Evolutionary conservation across 202 grass and related monocot species (phyloP).

Genomic region (Elaeis oleifera): DNA sequence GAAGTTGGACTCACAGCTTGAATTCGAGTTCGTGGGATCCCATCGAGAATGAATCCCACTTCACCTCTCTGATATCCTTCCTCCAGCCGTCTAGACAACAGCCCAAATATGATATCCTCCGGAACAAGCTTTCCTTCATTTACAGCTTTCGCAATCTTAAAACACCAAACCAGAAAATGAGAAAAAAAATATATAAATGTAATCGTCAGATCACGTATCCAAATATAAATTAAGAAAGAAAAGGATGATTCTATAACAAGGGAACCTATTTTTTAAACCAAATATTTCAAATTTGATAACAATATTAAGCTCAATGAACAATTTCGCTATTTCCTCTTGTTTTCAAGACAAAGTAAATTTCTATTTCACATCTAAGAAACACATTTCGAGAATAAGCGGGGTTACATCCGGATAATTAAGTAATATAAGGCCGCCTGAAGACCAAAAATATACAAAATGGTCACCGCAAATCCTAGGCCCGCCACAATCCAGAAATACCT

Average conservation of each 20-base stretch:
- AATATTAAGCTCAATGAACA: neutral
- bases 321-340: too few relatives aligned
- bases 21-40: constrained; percentile 60
- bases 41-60: constrained; percentile 90
- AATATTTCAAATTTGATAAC: neutral
- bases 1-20: constrained; percentile 62
- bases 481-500: too few relatives aligned
- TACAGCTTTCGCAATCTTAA: constrained; percentile 72
- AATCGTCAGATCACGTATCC: too few relatives aligned
- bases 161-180: constrained; percentile 11
- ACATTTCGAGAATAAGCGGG: too few relatives aligned
- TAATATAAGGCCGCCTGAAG: too few relatives aligned
- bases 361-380: too few relatives aligned
- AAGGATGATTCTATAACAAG: neutral
- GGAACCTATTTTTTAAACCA: neutral
- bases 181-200: neutral
- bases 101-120: constrained; percentile 89
- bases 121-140: constrained; percentile 78
- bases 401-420: too few relatives aligned
- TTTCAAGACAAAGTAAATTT: too few relatives aligned
- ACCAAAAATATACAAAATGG: too few relatives aligned
- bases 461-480: too few relatives aligned
- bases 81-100: constrained; percentile 83
- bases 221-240: neutral
- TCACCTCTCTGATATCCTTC: constrained; percentile 79